Evolutionary conservation across 148 eudicot species (phyloP), one percentile per base, ranked within the genome.

Genomic region (Tetragonia tetragonoides): DNA sequence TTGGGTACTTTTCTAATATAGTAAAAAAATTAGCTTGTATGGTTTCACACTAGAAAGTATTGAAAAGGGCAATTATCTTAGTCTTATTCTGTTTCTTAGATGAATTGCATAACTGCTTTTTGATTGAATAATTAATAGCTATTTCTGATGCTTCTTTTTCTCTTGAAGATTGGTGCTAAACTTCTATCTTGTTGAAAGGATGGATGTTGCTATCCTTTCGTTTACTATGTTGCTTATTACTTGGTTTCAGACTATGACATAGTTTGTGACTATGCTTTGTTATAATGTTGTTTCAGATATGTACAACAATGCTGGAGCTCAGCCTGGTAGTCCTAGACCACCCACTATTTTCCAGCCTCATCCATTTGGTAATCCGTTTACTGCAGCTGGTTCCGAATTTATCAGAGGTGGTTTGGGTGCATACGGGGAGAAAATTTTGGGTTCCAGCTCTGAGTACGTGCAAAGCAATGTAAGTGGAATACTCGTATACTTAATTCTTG

Each of bases 381-480:
- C 74, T 72, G 93, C 91, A 70, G 91, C 93, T 42, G 88, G 98
- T 60, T 89, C 93, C 14, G 98, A 97, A 66, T 83, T 96, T 69
- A 88, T 96, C 47, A 88, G 86, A 74, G 86, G 93, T 84, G 99
- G 97, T 71, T 84, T 95, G 77, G 90, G 97, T 77, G 99, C 97
- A 23, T 96, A 93, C 79, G 99, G 99, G 54, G 98, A 91, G 84
- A 96, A 82, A 78, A 88, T 96, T 56, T 69, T 96, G 3, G 99
- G 98, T 74, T 93, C 98, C 7, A 90, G 99, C 78, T 96, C 99
- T 2, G 98, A 93, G 69, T 96, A 93, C 79, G 97, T 96, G 78
- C 97, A 96, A 81, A 96, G 98, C 88, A 96, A 96, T 86, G 99
- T 93, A 83, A 93, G 97, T 91, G 39, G 46, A 72, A 42, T 61